Conservation (phyloP, 306 rosid genomes). For the Casuarina glauca region DNA sequence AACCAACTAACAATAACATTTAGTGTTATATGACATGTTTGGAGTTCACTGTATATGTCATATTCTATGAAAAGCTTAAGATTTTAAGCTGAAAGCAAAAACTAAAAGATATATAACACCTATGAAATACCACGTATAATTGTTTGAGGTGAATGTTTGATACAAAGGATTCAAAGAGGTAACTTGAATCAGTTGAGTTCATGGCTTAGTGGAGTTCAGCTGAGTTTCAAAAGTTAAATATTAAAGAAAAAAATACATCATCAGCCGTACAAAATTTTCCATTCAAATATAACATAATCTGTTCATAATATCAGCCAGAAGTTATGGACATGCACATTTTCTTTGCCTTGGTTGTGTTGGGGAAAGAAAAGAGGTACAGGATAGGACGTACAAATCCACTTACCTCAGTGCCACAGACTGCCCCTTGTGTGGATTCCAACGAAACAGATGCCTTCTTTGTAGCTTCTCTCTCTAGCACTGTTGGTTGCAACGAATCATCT, state of each 20-base stretch:
- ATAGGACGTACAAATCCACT: slow-evolving; percentile 12
- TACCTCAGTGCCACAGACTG: slow-evolving; percentile 22
- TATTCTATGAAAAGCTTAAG: not conserved
- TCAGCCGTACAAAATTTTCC: not conserved
- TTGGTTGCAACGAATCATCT: slow-evolving; percentile 30
- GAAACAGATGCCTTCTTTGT: slow-evolving; percentile 16
- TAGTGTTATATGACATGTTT: not conserved
- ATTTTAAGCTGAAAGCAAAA: not conserved
- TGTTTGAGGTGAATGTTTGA: not conserved
- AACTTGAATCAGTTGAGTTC: not conserved
- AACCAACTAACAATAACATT: not conserved
- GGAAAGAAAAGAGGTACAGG: not conserved
- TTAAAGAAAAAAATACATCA: not conserved
- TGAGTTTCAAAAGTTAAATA: not conserved
- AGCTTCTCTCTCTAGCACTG: slow-evolving; percentile 27
- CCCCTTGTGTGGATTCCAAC: slow-evolving; percentile 38
- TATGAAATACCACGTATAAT: not conserved
- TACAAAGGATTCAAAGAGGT: not conserved
- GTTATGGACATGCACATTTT: not conserved
- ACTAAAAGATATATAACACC: not conserved
- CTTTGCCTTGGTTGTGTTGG: not conserved
- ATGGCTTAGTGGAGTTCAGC: not conserved
- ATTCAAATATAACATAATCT: not conserved
- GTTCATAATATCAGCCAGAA: not conserved
- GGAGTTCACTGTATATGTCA: not conserved